Conservation (phyloP, 2,329 filamentous ascomycete genomes). For the Fusarium nygamai region DNA sequence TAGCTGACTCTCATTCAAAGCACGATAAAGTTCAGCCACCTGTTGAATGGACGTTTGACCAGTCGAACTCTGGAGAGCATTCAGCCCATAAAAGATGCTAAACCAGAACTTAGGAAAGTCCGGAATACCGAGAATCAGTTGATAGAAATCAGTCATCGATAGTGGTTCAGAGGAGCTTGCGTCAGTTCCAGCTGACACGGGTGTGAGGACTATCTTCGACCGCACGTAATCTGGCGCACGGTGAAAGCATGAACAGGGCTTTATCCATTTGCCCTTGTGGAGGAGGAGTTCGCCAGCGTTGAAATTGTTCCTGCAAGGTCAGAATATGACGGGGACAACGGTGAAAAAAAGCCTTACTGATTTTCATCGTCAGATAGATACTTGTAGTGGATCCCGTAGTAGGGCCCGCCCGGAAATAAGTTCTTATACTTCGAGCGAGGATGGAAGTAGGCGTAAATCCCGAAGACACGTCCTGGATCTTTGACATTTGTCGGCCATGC, state of each 20-base stretch:
- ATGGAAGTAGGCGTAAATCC: background rate
- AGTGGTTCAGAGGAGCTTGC: background rate
- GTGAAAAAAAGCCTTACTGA: background rate
- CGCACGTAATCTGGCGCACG: background rate
- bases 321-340: background rate
- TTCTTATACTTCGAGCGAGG: background rate
- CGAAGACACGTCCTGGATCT: background rate
- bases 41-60: background rate
- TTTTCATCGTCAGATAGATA: background rate
- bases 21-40: background rate
- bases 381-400: background rate
- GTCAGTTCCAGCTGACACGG: background rate
- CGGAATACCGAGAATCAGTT: background rate
- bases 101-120: background rate
- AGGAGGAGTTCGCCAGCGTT: background rate
- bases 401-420: fast-evolving
- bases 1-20: background rate
- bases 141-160: background rate
- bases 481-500: background rate
- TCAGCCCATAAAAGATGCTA: background rate
- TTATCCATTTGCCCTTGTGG: background rate
- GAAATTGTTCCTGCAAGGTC: background rate
- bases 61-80: background rate
- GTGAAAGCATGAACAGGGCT: background rate
- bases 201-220: background rate